Evolutionary conservation across 225 moss, liverwort and hornwort species (phyloP), one percentile per base, ranked within the genome.

Genomic region (Bryum argenteum): DNA sequence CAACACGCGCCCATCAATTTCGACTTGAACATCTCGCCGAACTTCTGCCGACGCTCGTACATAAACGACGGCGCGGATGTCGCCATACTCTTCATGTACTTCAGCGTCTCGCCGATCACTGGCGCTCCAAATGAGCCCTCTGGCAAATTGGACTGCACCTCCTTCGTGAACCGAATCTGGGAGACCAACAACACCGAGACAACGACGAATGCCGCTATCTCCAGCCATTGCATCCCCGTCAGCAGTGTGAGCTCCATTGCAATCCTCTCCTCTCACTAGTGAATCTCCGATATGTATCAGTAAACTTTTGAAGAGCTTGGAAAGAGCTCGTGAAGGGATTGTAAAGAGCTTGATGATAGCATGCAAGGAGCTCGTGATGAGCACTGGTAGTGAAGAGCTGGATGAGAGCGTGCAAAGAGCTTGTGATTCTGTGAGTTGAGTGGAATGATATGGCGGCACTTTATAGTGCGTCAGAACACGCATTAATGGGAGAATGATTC

Each of bases 1-100:
- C 75, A 75, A 20, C 67, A 68, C 11, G 75, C 75, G 20, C 75
- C 75, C 75, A 75, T 75, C 75, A 75, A 28, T 61, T 75, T 75
- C 26, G 75, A 75, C 68, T 68, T 75, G 68, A 75, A 75, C 67
- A 75, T 75, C 68, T 75, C 67, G 15, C 75, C 75, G 53, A 67
- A 75, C 9, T 53, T 75, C 26, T 61, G 52, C 6, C 67, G 60
- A 24, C 75, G 75, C 60, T 75, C 75, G 0, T 40, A 18, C 67
- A 75, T 75, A 52, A 75, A 75, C 8, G 58, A 51, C 4, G 75
- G 75, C 18, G 11, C n/a, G 10, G 67, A 67, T 1, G 75, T 75
- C 24, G 52, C 51, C 75, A 75, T 75, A 52, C 60, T 59, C 0
- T 26, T 17, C 75, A 75, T 75, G 28, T 75, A 75, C 75, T 67